Base-by-base conservation (phyloP, 768 basidiomycete genomes). In the Dentipellis fragilis region DNA sequence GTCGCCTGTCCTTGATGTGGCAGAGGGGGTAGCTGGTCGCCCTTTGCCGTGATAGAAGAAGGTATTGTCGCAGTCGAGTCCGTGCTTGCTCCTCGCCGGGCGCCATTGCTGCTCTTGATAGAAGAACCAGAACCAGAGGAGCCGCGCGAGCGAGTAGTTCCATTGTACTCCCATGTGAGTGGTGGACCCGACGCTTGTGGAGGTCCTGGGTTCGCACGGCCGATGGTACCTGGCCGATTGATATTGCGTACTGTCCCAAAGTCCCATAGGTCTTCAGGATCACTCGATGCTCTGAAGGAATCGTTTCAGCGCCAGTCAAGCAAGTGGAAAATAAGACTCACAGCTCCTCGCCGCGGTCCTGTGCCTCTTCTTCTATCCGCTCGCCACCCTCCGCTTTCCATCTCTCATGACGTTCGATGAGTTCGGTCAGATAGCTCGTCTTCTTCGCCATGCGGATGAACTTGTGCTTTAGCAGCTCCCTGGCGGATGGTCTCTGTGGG, bases 361-460 rank as follows among this genome's bases (percentile, higher is more conserved):
- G 75, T 56, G 87, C 84, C 54, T 87, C 83, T 58, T 92, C 87
- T 51, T 87, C 84, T 14, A 74, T 71, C 48, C 83, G 76, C 36
- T 84, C 87, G 16, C 92, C 92, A 12, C 90, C 91, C 64, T 96
- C 91, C 1, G 85, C 83, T 69, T 80, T 90, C 93, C 93, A 99
- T 57, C 91, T 79, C 64, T 97, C 93, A 58, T 91, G 87, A 34
- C 93, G 79, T 59, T 98, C 95, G 59, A 98, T 96, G 40, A 99
- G 75, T 68, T 99, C 96, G 0, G 93, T 95, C 58, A 99, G 73
- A 66, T 96, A 98, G 64, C 70, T 89, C 9, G 93, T 86, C 75
- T 96, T 96, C 75, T 92, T 93, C 17, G 95, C 95, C 79, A 89
- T 85, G 58, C 88, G 80, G 60, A 98, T 83, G 68, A 96, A 99